Conservation (phyloP, 2,329 filamentous ascomycete species). For the Ceratocystiopsis brevicomis region DNA sequence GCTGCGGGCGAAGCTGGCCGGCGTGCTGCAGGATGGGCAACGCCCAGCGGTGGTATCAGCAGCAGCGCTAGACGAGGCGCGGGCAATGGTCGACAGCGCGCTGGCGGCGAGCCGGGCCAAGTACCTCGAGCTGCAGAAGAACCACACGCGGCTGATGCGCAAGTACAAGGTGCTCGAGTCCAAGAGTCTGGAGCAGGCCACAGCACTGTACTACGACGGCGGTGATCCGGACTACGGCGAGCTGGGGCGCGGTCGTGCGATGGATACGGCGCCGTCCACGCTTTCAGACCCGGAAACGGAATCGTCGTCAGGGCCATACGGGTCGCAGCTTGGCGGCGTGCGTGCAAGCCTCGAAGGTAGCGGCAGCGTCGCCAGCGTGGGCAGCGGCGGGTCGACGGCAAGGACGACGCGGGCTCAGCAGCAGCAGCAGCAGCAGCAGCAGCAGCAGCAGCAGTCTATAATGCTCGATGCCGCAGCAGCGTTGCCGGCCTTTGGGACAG, state of each 20-base stretch:
- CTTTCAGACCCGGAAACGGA: slow-evolving; percentile 18
- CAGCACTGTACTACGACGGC: not conserved
- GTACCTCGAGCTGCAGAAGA: slow-evolving; percentile 34
- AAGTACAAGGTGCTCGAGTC: slow-evolving; percentile 34
- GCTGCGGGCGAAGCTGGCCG: slow-evolving; percentile 26
- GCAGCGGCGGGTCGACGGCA: not conserved
- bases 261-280: not conserved
- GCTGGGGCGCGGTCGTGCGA: too few relatives aligned
- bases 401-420: not conserved
- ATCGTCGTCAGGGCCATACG: not conserved
- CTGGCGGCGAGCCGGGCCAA: slow-evolving; percentile 33
- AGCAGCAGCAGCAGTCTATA: slow-evolving; percentile 17
- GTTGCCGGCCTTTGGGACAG: slow-evolving; percentile 9
- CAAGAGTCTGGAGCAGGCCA: slow-evolving; percentile 3
- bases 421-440: slow-evolving; percentile 12
- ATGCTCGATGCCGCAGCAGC: slow-evolving; percentile 26
- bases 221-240: slow-evolving; percentile 15
- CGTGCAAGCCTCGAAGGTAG: slow-evolving; percentile 11
- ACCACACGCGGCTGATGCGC: slow-evolving; percentile 28
- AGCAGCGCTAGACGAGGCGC: slow-evolving; percentile 13
- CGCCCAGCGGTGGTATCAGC: not conserved
- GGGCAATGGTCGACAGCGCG: slow-evolving; percentile 23
- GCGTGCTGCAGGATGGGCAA: slow-evolving; percentile 13
- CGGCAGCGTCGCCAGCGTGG: not conserved
- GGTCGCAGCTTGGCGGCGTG: too few relatives aligned